Evolutionary conservation across 129 eudicot genomes (phyloP).

Genomic region (Dittrichia graveolens): DNA sequence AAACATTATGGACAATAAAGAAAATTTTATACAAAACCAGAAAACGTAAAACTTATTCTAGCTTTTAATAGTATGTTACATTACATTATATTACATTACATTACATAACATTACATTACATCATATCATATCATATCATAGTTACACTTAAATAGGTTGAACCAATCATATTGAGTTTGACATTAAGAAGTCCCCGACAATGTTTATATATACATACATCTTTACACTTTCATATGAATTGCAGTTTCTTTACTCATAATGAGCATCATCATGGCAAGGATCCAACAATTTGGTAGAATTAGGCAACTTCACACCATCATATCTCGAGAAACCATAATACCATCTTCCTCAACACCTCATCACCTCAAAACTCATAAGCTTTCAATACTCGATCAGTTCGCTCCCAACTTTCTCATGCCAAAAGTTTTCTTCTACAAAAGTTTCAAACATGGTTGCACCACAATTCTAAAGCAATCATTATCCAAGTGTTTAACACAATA

Average conservation of each 20-base stretch:
- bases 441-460: not conserved
- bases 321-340: slow-evolving; percentile 29
- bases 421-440: slow-evolving; percentile 19
- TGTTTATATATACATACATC: too few species aligned
- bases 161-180: too few species aligned
- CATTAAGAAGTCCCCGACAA: too few species aligned
- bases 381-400: not conserved
- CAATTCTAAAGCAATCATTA: slow-evolving; percentile 5
- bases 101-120: too few species aligned
- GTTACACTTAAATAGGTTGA: too few species aligned
- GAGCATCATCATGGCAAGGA: slow-evolving; percentile 3
- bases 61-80: too few species aligned
- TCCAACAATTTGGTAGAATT: not conserved
- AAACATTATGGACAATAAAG: too few species aligned
- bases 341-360: slow-evolving; percentile 21
- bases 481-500: slow-evolving; percentile 25
- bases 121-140: too few species aligned
- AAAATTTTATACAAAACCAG: too few species aligned
- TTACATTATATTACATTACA: too few species aligned
- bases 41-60: too few species aligned
- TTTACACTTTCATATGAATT: not conserved
- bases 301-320: slow-evolving; percentile 14
- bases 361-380: slow-evolving; percentile 22
- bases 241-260: not conserved
- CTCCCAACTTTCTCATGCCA: slow-evolving; percentile 10